phyloP scores from a whole-genome alignment of 129 eudicot genomes.

The Chrysanthemum lavandulifolium region DNA sequence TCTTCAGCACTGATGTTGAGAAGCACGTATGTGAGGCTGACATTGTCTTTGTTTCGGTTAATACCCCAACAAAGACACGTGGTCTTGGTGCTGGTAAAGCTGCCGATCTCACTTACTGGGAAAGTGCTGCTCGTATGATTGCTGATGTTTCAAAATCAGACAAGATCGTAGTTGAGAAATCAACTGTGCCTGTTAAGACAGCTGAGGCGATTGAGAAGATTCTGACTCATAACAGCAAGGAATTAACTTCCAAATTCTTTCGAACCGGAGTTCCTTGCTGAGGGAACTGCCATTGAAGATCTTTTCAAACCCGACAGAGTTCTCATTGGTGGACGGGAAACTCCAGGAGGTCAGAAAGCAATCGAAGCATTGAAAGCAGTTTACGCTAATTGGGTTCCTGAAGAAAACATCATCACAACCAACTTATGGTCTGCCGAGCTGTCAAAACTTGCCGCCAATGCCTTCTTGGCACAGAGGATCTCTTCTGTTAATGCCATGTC shows the following conservation, averaged over 20 bases:
- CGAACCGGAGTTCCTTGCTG: constrained; percentile 88
- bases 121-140: constrained; percentile 92
- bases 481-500: constrained; percentile 94
- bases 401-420: constrained; percentile 68
- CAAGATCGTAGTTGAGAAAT: constrained; percentile 85
- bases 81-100: constrained; percentile 97
- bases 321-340: constrained; percentile 88
- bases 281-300: constrained; percentile 79
- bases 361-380: constrained; percentile 69
- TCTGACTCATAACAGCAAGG: constrained; percentile 80
- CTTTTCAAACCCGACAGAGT: constrained; percentile 83
- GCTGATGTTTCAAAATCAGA: constrained; percentile 87
- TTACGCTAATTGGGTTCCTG: constrained; percentile 90
- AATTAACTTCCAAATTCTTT: constrained; percentile 78
- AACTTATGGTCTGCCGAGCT: constrained; percentile 93
- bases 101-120: constrained; percentile 88
- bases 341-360: constrained; percentile 85
- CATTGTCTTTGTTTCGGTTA: constrained; percentile 79
- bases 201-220: constrained; percentile 91
- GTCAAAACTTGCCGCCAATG: constrained; percentile 90
- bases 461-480: constrained; percentile 87
- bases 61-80: constrained; percentile 83
- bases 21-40: constrained; percentile 83
- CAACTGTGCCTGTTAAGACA: constrained; percentile 86
- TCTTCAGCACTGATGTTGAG: constrained; percentile 93